Evolutionary conservation across 345 rosid species (phyloP).

Genomic region (Syzygium grande): DNA sequence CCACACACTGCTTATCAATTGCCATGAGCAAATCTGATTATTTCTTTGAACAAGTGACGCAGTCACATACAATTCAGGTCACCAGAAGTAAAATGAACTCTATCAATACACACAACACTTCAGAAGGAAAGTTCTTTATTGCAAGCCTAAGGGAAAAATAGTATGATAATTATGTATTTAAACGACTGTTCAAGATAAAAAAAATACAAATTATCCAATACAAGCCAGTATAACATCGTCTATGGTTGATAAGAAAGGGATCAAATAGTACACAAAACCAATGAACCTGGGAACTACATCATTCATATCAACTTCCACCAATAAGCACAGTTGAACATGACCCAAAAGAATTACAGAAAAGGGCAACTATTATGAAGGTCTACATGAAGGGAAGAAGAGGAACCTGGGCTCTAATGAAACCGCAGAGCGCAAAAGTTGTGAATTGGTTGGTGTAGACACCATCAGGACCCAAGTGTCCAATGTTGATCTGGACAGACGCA

Average conservation of each 20-base stretch:
- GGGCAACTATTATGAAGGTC: background rate
- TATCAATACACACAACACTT: background rate
- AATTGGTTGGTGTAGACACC: constrained; percentile 41
- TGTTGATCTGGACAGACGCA: constrained; percentile 46
- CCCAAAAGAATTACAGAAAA: background rate
- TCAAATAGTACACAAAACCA: background rate
- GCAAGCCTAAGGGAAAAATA: background rate
- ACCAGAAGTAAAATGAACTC: background rate
- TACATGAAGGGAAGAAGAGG: background rate
- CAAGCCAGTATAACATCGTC: background rate
- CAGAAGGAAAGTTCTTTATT: background rate
- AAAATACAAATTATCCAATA: background rate
- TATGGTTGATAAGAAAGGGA: background rate
- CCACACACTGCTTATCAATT: background rate
- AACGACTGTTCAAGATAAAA: background rate
- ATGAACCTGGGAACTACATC: background rate
- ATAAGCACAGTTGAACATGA: background rate
- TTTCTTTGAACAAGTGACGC: background rate
- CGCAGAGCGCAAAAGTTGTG: constrained; percentile 45
- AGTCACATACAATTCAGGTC: background rate
- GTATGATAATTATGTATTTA: background rate
- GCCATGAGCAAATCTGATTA: background rate
- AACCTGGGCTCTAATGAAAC: constrained; percentile 53
- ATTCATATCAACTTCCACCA: background rate
- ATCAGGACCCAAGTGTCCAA: constrained; percentile 46